Base-by-base conservation (phyloP, 805 yeast genomes). In the Komagataella populi region DNA sequence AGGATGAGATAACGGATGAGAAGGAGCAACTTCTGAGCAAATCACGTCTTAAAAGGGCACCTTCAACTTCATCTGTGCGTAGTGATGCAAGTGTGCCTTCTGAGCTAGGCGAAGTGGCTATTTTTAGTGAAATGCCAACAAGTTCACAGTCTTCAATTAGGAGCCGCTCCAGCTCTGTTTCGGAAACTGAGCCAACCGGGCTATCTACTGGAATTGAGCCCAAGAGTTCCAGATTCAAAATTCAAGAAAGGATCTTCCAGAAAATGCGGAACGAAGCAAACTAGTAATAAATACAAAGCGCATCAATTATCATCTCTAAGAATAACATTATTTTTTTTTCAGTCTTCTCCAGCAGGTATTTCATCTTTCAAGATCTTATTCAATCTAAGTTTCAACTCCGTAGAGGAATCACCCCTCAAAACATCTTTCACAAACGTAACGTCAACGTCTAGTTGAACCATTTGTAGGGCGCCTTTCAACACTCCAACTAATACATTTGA, bases 321-420 rank as follows among this genome's bases (percentile, higher is more conserved):
- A 24, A 23, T 45, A 23, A 45, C 12, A 20, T 23, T 14, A 44
- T 14, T 8, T 44, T 22, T 7, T 10, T 49, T 44, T 59, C 65
- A 84, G 56, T 90, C 96, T 65, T 93, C 98, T 22, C 98, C 99
- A 5, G 95, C 95, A 12, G 99, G 99, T 47, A 93, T 84, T 69
- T 93, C 99, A 63, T 93, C 99, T 61, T 85, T 88, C 57, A 91
- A 70, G 2, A 88, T 76, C 59, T 76, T 82, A 48, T 81, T 70
- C 56, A 93, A 70, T 59, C 80, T 81, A 48, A 93, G 77, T 54
- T 84, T 75, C 51, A 93, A 68, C 61, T 89, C 97, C 0, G 97
- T 91, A 23, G 68, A 69, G 10, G 81, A 82, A 57, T 88, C 91
- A 0, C 97, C 98, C 55, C 89, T 77, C 49, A 93, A 70, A 2